Percentiles rank a stretch among this genome's conserved stretches.
phyloP scores from a whole-genome alignment of 495 filamentous ascomycete species.

The Monascus purpureus region DNA sequence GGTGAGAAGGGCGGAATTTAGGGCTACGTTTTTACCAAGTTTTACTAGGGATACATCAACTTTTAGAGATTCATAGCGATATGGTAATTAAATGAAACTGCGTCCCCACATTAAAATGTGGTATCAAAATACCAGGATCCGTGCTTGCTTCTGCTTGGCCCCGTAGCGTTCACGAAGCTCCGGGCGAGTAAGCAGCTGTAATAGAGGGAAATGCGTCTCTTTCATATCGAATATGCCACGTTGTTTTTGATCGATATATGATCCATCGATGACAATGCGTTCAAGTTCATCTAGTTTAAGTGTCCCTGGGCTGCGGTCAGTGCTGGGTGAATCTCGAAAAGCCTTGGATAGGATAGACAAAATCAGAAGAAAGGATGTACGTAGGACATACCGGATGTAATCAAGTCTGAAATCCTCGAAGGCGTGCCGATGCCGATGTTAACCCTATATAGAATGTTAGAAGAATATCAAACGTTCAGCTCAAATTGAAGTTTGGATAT shows the following conservation, averaged over 20 bases:
- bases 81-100: too few relatives aligned
- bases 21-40: too few relatives aligned
- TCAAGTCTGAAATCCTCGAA: constrained; percentile 60
- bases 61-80: too few relatives aligned
- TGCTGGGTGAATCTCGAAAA: not conserved
- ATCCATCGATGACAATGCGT: constrained; percentile 76
- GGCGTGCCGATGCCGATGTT: constrained; percentile 87
- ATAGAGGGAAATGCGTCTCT: constrained; percentile 66
- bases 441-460: constrained; percentile 44
- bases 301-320: constrained; percentile 37
- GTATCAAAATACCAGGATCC: constrained; percentile 27
- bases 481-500: not conserved
- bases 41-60: too few relatives aligned
- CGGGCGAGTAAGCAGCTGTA: constrained; percentile 48
- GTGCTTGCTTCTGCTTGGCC: constrained; percentile 18
- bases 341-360: too few relatives aligned
- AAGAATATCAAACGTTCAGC: not conserved
- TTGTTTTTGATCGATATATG: constrained; percentile 84
- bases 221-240: constrained; percentile 85
- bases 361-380: too few relatives aligned
- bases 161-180: constrained; percentile 60
- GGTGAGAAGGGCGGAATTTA: too few relatives aligned
- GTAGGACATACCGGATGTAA: constrained; percentile 52
- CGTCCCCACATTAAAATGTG: too few relatives aligned
- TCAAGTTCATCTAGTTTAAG: constrained; percentile 55